A percentile compares a stretch with the other conserved stretches of the same genome.
phyloP scores from a whole-genome alignment of 139 green algal genomes.

The Asterochloris sp. region DNA sequence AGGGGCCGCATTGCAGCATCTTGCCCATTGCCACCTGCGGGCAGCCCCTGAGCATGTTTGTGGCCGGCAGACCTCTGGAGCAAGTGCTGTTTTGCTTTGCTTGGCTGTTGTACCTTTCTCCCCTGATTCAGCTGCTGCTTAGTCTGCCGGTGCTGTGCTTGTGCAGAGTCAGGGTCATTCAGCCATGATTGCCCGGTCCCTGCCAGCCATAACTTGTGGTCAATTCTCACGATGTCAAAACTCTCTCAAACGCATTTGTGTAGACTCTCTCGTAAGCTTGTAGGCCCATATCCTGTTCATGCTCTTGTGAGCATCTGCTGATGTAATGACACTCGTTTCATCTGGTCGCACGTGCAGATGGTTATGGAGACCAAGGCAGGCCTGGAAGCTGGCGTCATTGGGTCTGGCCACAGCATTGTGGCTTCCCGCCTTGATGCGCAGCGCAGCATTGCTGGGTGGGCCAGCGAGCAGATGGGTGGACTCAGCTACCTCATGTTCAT shows the following conservation, averaged over 20 bases:
- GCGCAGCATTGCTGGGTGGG: constrained; percentile 77
- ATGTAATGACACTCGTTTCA: too few relatives aligned
- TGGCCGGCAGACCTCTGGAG: too few relatives aligned
- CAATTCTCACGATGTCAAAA: background rate
- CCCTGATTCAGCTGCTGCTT: too few relatives aligned
- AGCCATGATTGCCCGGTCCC: too few relatives aligned
- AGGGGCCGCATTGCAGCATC: too few relatives aligned
- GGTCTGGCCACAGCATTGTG: constrained; percentile 80
- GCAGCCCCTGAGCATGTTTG: too few relatives aligned
- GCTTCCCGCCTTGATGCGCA: constrained; percentile 81
- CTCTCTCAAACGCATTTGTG: background rate
- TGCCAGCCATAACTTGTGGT: background rate
- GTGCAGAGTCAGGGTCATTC: too few relatives aligned
- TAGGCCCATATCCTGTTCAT: background rate
- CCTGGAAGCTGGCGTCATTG: constrained; percentile 80
- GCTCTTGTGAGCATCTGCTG: too few relatives aligned
- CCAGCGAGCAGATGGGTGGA: constrained; percentile 87
- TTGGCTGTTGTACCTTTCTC: too few relatives aligned
- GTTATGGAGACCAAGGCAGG: constrained; percentile 88
- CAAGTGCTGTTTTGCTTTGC: too few relatives aligned
- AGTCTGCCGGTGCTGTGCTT: too few relatives aligned
- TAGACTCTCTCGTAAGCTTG: background rate
- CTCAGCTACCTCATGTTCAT: constrained; percentile 91
- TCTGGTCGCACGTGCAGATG: constrained; percentile 71
- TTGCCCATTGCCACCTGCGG: too few relatives aligned